Evolutionary conservation across 2,329 filamentous ascomycete genomes (phyloP), one percentile per base, ranked within the genome.

Genomic region (Fusarium hainanense): DNA sequence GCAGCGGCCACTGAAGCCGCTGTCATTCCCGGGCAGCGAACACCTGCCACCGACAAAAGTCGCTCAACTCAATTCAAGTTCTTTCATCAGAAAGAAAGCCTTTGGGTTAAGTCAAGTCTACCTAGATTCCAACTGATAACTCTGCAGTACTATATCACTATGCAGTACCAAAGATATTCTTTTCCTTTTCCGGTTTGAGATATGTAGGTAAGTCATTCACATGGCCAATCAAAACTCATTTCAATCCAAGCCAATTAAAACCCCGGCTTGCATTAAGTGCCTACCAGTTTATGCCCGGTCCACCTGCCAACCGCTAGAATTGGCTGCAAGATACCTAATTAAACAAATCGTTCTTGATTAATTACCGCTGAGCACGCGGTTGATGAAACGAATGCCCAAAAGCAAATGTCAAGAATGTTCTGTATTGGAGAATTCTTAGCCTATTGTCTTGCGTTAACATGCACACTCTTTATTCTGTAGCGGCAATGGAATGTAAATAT

Each of bases 291-390:
- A 37, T 11, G 23, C 40, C 43, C 54, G 52, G 70, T 73, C 56
- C 60, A 68, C 70, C 72, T 62, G 70, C 70, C 72, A 74, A 74
- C 71, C 52, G 48, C 59, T 40, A 40, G 21, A n/a, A 37, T n/a
- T 18, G 34, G 30, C 30, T 32, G 30, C 34, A 37, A 18, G 18
- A 37, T n/a, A 27, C 3, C 25, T 27, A 37, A n/a, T 37, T 18
- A 21, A 23, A 16, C 27, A 51, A 37, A 43, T 34, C 34, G 34
- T 37, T 34, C 14, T 34, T 28, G n/a, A 25, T 21, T 42, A 16
- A 25, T 21, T 23, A n/a, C 42, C 42, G 34, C 23, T 20, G 12
- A 25, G 23, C 28, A 20, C 12, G 27, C 23, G 13, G 43, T 27
- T 43, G 20, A 34, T 55, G 54, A 54, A 57, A 58, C 44, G 44